phyloP scores from a whole-genome alignment of 2,329 filamentous ascomycete genomes.

The Fusarium dlaminii region DNA sequence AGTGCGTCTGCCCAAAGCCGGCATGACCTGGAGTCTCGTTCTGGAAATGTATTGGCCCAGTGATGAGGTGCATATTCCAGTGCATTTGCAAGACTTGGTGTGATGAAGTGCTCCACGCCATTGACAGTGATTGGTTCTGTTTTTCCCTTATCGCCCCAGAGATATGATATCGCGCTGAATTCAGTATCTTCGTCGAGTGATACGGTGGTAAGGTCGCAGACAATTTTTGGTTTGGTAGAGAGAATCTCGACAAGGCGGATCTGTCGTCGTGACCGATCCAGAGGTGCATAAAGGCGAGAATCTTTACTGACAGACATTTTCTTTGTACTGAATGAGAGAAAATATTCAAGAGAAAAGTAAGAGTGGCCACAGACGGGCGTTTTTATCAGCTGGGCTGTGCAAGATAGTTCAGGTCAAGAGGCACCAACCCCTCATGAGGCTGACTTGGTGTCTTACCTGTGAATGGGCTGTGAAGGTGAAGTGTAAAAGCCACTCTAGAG shows the following conservation, averaged over 20 bases:
- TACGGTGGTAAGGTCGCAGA: not conserved
- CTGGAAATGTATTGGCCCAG: not conserved
- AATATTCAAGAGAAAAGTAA: rapidly evolving
- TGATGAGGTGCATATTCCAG: not conserved
- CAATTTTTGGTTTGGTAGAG: not conserved
- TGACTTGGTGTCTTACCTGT: not conserved
- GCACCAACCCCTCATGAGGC: not conserved
- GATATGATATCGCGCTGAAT: not conserved
- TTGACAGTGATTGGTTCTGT: not conserved
- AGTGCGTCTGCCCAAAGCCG: constrained; percentile 6
- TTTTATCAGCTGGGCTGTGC: not conserved
- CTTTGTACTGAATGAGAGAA: rapidly evolving
- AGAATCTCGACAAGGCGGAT: not conserved
- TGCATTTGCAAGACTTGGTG: not conserved
- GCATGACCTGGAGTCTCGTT: not conserved
- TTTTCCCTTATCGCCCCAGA: not conserved
- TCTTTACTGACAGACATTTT: rapidly evolving
- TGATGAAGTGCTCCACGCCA: not conserved
- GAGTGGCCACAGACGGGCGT: rapidly evolving
- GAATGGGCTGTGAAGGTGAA: not conserved
- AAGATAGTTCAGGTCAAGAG: not conserved
- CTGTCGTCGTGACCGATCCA: not conserved
- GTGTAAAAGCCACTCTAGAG: not conserved
- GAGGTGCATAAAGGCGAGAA: not conserved
- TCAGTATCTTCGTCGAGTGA: not conserved